These are phyloP conservation scores for Chrysopogon serrulatus DNA, from an alignment of 176 grass and related monocot species.

Conservation along the genomic window DNA sequence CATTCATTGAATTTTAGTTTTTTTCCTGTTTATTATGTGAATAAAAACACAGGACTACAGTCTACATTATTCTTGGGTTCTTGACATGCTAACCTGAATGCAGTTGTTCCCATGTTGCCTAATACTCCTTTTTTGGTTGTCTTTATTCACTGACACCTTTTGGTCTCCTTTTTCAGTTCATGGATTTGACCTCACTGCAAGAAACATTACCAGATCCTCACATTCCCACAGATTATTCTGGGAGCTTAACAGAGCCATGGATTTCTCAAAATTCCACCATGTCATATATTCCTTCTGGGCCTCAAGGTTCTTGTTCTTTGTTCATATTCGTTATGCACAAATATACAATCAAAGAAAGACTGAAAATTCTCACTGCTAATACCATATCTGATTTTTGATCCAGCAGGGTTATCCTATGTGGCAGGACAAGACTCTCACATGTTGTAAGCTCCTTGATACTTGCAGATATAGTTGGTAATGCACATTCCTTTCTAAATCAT, in stretches of 20 bases:
- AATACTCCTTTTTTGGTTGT: background rate
- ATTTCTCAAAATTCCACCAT: conserved; percentile 51
- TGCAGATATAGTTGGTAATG: background rate
- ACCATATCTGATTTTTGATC: conserved; percentile 24
- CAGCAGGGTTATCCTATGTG: conserved; percentile 57
- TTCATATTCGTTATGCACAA: background rate
- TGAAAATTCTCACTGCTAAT: background rate
- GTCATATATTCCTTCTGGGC: conserved; percentile 39
- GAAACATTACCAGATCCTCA: conserved; percentile 50
- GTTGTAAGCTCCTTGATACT: conserved; percentile 47
- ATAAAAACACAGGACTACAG: background rate
- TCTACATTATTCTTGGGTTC: background rate
- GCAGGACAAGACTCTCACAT: conserved; percentile 42
- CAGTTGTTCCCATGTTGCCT: background rate
- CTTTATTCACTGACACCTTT: background rate
- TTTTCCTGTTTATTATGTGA: background rate
- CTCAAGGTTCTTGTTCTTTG: conserved; percentile 50
- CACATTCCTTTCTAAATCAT: conserved; percentile 1
- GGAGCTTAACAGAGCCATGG: conserved; percentile 40
- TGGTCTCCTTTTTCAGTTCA: conserved; percentile 51
- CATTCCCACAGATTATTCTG: conserved; percentile 32
- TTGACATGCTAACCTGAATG: background rate
- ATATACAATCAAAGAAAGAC: background rate
- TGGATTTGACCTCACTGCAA: conserved; percentile 80
- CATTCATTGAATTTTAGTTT: background rate